Evolutionary conservation across 2,329 filamentous ascomycete species (phyloP), one percentile per base, ranked within the genome.

Genomic region (Neofusicoccum parvum): DNA sequence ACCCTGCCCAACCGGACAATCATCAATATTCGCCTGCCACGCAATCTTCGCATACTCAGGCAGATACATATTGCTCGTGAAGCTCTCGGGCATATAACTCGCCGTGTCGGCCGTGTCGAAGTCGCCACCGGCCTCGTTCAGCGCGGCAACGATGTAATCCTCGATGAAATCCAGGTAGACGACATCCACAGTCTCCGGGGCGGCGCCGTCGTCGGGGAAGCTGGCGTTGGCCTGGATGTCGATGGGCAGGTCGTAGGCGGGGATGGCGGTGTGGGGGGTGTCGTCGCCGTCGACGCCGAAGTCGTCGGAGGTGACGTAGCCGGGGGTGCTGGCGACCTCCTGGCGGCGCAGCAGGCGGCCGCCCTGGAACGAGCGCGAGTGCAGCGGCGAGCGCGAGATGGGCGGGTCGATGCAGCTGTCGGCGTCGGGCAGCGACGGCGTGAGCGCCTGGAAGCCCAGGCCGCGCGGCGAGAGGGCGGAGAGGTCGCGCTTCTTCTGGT

Each of bases 271-370:
- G 73, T 87, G 85, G 5, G 79, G 70, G 0, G 85, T 87, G 67
- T 88, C 86, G 69, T 87, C 86, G 15, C 85, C 83, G 68, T 81
- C 85, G 3, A 73, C 79, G 59, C 85, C 86, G 69, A 86, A 87
- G 70, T 87, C 86, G 67, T 88, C 86, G 2, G 71, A 79, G 0
- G 86, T 88, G 3, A 79, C 81, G 72, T 87, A 86, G 3, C 85
- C 86, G 0, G 84, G 79, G 5, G 72, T 68, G 4, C 73, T 74
- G 10, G 72, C 67, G 7, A 72, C 74, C 36, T 78, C 75, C 64
- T 83, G 80, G 45, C 85, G 83, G n/a, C 83, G 83, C n/a, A 82
- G 78, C 5, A 82, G 74, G 50, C 80, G 75, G 15, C 80, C 80
- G 6, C 73, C 73, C 43, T 73, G 70, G 54, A 76, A 70, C 14